Percentiles rank a stretch among this genome's conserved stretches.
Conservation (phyloP, 345 rosid species). For the Dipteronia dyeriana region DNA sequence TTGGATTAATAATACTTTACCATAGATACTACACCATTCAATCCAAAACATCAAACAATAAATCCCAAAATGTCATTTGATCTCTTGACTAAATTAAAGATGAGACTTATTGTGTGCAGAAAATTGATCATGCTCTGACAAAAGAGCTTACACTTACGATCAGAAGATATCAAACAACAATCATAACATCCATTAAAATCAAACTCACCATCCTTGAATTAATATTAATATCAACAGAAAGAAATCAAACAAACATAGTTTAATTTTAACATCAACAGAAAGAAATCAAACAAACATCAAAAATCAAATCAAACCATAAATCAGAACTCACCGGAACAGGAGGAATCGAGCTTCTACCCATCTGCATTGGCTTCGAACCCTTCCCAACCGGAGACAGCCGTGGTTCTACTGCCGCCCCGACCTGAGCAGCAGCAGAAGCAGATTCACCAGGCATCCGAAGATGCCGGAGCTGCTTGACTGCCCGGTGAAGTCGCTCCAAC, state of each 20-base stretch:
- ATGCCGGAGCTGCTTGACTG: constrained; percentile 85
- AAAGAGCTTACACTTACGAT: background rate
- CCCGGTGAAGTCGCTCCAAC: constrained; percentile 72
- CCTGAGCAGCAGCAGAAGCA: constrained; percentile 45
- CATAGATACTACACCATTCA: too few relatives aligned
- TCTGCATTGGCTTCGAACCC: constrained; percentile 43
- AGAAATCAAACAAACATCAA: background rate
- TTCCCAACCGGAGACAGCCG: constrained; percentile 55
- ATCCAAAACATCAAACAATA: too few relatives aligned
- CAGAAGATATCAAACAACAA: background rate
- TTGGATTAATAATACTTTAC: too few relatives aligned
- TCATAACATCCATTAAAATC: background rate
- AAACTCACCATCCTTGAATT: background rate
- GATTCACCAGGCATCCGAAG: constrained; percentile 69
- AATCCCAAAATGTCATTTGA: too few relatives aligned
- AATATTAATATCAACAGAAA: background rate
- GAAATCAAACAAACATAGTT: background rate
- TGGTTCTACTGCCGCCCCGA: constrained; percentile 42
- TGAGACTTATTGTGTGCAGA: too few relatives aligned
- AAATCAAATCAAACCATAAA: background rate
- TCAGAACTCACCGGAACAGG: constrained; percentile 50
- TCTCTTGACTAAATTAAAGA: too few relatives aligned
- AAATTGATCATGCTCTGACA: background rate
- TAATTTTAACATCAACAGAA: background rate
- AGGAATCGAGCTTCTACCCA: constrained; percentile 43